Percentiles rank a stretch among this genome's conserved stretches.
Evolutionary conservation across 768 basidiomycete genomes (phyloP).

Genomic region (Rhizopogon rudus): DNA sequence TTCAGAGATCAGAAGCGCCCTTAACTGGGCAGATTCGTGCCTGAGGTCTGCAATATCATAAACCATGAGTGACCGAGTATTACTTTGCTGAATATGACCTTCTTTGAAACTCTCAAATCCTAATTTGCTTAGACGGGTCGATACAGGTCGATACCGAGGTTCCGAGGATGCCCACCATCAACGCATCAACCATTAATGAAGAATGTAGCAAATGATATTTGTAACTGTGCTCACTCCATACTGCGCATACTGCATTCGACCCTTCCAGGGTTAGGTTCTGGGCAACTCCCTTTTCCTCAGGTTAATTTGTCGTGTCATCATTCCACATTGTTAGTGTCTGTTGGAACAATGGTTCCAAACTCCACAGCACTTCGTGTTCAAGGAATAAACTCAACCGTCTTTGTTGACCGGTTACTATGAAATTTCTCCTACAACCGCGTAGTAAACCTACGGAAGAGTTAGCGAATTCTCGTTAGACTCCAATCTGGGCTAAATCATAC

Average conservation of each 20-base stretch:
- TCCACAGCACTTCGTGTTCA: background rate
- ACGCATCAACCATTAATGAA: too few relatives aligned
- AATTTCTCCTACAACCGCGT: too few relatives aligned
- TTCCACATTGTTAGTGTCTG: background rate
- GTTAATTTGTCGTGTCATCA: too few relatives aligned
- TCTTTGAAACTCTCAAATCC: background rate
- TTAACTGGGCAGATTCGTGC: background rate
- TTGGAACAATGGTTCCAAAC: background rate
- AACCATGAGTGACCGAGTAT: background rate
- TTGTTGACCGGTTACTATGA: too few relatives aligned
- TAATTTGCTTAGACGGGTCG: background rate
- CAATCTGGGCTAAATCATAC: background rate
- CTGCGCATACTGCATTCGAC: background rate
- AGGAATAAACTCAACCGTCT: background rate
- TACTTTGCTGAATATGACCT: background rate
- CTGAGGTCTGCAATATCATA: background rate
- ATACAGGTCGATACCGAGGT: slow-evolving; percentile 4
- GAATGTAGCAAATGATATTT: background rate
- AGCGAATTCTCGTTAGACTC: background rate
- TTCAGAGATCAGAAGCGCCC: background rate
- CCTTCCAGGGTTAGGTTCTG: background rate
- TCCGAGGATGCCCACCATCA: slow-evolving; percentile 5
- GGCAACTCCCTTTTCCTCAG: too few relatives aligned
- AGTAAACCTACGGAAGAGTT: background rate
- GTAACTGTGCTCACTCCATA: background rate